phyloP scores from a whole-genome alignment of 2,329 filamentous ascomycete genomes.

The Stagonosporopsis rhizophila region DNA sequence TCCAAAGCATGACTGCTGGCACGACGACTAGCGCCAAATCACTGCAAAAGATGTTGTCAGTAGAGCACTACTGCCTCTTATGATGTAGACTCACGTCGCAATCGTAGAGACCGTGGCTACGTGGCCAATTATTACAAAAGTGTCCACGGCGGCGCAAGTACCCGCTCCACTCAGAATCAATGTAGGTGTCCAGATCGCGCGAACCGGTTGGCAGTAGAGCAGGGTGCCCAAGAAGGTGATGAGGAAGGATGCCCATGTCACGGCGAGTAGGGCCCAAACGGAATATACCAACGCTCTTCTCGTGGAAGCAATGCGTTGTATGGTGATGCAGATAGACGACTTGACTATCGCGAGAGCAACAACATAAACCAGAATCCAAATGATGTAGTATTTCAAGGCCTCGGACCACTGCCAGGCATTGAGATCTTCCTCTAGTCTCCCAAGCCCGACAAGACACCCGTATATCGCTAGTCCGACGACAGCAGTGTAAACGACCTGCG shows the following conservation, averaged over 20 bases:
- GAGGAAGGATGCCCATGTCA: slow-evolving; percentile 32
- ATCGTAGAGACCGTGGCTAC: slow-evolving; percentile 31
- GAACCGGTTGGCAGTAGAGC: slow-evolving; percentile 28
- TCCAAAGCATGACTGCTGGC: slow-evolving; percentile 32
- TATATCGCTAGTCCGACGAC: slow-evolving; percentile 26
- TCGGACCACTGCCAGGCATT: slow-evolving; percentile 30
- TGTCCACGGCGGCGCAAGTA: slow-evolving; percentile 26
- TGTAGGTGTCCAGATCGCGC: slow-evolving; percentile 23
- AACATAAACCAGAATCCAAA: slow-evolving; percentile 36
- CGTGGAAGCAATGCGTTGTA: slow-evolving; percentile 32
- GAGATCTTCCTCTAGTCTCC: slow-evolving; percentile 26
- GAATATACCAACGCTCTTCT: slow-evolving; percentile 24
- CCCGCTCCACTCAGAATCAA: slow-evolving; percentile 22
- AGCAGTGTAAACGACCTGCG: slow-evolving; percentile 22
- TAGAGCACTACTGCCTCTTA: background rate
- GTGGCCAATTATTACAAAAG: slow-evolving; percentile 31
- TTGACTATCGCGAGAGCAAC: slow-evolving; percentile 32
- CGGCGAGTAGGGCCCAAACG: slow-evolving; percentile 23
- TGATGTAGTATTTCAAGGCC: slow-evolving; percentile 34
- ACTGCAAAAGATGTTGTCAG: background rate
- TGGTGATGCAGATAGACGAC: slow-evolving; percentile 35
- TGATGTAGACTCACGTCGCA: slow-evolving; percentile 8
- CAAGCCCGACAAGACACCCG: slow-evolving; percentile 26
- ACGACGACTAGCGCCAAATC: slow-evolving; percentile 30
- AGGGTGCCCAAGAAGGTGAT: slow-evolving; percentile 33